A percentile compares a stretch with the other conserved stretches of the same genome.
Conservation (phyloP, 2,329 filamentous ascomycete genomes). For the Chaetomiaceae sp. region DNA sequence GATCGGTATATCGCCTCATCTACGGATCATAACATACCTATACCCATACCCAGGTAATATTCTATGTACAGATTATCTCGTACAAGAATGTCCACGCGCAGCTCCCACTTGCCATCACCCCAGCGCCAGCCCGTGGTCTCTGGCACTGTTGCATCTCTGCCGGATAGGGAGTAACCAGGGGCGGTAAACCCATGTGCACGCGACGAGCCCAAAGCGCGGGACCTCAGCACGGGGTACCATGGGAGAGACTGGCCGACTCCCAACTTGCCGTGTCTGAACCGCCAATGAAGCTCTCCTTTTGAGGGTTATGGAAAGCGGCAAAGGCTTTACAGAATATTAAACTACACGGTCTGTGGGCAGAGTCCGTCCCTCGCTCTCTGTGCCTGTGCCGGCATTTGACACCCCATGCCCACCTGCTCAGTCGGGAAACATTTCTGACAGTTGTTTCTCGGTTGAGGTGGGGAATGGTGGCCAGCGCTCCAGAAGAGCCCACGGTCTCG, state of each 20-base stretch:
- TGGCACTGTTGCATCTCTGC: constrained; percentile 22
- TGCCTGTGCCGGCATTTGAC: background rate
- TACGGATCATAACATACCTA: too few relatives aligned
- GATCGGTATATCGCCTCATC: too few relatives aligned
- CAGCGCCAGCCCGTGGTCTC: background rate
- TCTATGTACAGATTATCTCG: too few relatives aligned
- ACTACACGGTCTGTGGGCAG: constrained; percentile 9
- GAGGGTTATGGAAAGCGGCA: background rate
- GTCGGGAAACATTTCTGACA: constrained; percentile 9
- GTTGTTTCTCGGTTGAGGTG: constrained; percentile 10
- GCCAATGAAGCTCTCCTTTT: constrained; percentile 11
- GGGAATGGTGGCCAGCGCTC: constrained; percentile 7
- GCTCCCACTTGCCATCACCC: background rate
- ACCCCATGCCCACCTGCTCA: constrained; percentile 9
- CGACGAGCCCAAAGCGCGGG: constrained; percentile 24
- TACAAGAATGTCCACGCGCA: background rate
- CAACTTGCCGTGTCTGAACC: constrained; percentile 13
- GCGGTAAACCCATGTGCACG: too few relatives aligned
- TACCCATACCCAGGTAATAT: too few relatives aligned
- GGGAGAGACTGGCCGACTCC: constrained; percentile 13
- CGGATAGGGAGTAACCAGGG: too few relatives aligned
- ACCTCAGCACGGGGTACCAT: constrained; percentile 19
- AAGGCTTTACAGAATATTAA: background rate
- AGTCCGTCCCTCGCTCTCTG: background rate
- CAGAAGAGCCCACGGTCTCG: background rate